Evolutionary conservation across 805 yeast species (phyloP).

Genomic region (Barnettozyma sucrosica): DNA sequence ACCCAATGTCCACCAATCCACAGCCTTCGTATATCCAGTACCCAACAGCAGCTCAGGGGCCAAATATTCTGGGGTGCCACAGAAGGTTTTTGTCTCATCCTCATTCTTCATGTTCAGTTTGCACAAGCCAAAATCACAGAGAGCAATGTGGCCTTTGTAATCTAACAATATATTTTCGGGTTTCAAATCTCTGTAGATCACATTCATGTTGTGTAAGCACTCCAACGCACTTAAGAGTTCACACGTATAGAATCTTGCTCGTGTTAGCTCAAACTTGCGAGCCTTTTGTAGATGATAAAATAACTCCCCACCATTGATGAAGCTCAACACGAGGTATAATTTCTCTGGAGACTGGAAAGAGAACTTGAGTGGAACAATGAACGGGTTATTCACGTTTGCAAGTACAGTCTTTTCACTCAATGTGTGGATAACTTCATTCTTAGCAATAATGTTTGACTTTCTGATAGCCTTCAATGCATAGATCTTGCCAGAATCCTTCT

Average conservation of each 20-base stretch:
- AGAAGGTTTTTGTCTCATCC: constrained; percentile 86
- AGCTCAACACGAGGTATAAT: constrained; percentile 81
- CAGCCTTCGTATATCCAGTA: constrained; percentile 91
- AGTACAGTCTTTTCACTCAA: constrained; percentile 93
- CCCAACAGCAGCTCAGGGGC: constrained; percentile 92
- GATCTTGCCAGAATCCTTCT: constrained; percentile 89
- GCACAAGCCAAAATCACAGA: constrained; percentile 96
- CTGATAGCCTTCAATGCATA: constrained; percentile 93
- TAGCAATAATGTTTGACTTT: constrained; percentile 88
- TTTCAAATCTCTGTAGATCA: constrained; percentile 90
- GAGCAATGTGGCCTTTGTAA: constrained; percentile 95
- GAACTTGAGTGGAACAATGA: constrained; percentile 93
- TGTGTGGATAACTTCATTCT: constrained; percentile 94
- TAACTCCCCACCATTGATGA: constrained; percentile 94
- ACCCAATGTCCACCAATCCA: constrained; percentile 99
- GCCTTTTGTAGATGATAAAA: constrained; percentile 91
- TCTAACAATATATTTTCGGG: constrained; percentile 94
- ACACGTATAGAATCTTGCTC: constrained; percentile 91
- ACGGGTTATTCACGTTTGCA: constrained; percentile 89
- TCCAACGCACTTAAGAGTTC: constrained; percentile 92
- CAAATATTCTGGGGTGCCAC: constrained; percentile 96
- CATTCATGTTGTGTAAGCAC: constrained; percentile 83
- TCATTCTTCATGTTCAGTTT: constrained; percentile 89
- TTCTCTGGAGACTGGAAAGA: constrained; percentile 97
- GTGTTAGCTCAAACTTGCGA: constrained; percentile 80